Conservation (phyloP, 192 early-diverging fungal genomes). For the Backusella parvicylindrica region DNA sequence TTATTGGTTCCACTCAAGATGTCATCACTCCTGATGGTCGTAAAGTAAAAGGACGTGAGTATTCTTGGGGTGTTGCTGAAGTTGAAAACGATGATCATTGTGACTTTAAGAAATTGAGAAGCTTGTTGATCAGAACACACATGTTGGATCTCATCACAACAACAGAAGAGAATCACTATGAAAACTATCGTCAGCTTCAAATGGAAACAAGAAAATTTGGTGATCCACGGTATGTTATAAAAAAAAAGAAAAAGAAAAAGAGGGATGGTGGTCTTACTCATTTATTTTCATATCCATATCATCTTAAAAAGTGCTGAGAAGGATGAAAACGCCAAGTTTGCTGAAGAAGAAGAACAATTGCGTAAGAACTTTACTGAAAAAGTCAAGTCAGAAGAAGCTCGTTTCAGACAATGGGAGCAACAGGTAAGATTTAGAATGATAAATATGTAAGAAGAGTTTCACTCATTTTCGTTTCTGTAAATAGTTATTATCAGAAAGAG, state of each 20-base stretch:
- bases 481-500: slow-evolving; percentile 77
- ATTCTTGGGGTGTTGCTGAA: slow-evolving; percentile 94
- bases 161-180: slow-evolving; percentile 97
- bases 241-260: not conserved
- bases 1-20: slow-evolving; percentile 87
- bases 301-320: not conserved
- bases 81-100: slow-evolving; percentile 96
- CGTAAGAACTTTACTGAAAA: slow-evolving; percentile 96
- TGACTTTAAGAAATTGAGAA: slow-evolving; percentile 93
- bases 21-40: slow-evolving; percentile 85
- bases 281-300: not conserved
- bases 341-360: slow-evolving; percentile 94
- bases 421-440: slow-evolving; percentile 38
- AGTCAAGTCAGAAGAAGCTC: slow-evolving; percentile 90
- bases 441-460: not conserved
- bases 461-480: not conserved
- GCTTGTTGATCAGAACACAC: slow-evolving; percentile 86
- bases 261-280: no score
- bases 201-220: slow-evolving; percentile 89
- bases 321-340: slow-evolving; percentile 85
- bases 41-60: slow-evolving; percentile 84
- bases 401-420: slow-evolving; percentile 98
- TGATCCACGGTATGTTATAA: slow-evolving; percentile 62
- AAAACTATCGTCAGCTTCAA: slow-evolving; percentile 85
- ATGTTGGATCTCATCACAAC: slow-evolving; percentile 95